These are phyloP conservation scores for Candida xyloterini DNA, from an alignment of 805 yeast species.

Conservation along the genomic window DNA sequence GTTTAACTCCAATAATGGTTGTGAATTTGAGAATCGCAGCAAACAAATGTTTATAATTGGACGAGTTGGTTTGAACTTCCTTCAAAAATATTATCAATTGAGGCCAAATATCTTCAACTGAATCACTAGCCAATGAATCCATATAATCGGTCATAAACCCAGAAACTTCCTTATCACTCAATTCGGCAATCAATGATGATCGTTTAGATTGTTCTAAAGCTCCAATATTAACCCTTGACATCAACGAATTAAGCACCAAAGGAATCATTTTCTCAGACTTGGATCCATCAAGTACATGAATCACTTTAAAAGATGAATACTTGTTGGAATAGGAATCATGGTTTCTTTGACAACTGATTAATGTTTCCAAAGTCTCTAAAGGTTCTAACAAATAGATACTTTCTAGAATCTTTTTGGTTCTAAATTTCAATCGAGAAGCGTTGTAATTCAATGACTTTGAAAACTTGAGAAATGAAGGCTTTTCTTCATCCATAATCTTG, in stretches of 20 bases:
- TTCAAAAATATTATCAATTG: constrained; percentile 56
- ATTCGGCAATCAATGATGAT: constrained; percentile 46
- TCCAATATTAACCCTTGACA: constrained; percentile 41
- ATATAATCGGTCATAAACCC: constrained; percentile 60
- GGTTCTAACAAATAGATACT: constrained; percentile 65
- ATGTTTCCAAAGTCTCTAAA: constrained; percentile 64
- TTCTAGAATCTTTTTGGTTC: constrained; percentile 64
- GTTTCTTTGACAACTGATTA: constrained; percentile 40
- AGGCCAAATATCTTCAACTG: constrained; percentile 75
- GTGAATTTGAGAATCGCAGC: constrained; percentile 54
- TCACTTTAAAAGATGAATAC: constrained; percentile 49
- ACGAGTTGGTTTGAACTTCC: constrained; percentile 49
- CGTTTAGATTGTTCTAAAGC: constrained; percentile 28
- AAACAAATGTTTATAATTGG: constrained; percentile 46
- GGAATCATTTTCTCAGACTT: constrained; percentile 74
- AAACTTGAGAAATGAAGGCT: constrained; percentile 23
- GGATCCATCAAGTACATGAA: constrained; percentile 84
- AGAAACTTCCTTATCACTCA: constrained; percentile 45
- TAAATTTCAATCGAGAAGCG: constrained; percentile 62
- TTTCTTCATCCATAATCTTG: constrained; percentile 15
- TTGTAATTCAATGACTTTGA: constrained; percentile 41
- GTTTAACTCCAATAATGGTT: constrained; percentile 51
- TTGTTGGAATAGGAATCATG: constrained; percentile 18
- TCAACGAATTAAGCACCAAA: constrained; percentile 54
- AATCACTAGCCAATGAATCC: constrained; percentile 66